Evolutionary conservation across 371 early-diverging fungal genomes (phyloP), one percentile per base, ranked within the genome.

Genomic region (Syncephalastrum racemosum): DNA sequence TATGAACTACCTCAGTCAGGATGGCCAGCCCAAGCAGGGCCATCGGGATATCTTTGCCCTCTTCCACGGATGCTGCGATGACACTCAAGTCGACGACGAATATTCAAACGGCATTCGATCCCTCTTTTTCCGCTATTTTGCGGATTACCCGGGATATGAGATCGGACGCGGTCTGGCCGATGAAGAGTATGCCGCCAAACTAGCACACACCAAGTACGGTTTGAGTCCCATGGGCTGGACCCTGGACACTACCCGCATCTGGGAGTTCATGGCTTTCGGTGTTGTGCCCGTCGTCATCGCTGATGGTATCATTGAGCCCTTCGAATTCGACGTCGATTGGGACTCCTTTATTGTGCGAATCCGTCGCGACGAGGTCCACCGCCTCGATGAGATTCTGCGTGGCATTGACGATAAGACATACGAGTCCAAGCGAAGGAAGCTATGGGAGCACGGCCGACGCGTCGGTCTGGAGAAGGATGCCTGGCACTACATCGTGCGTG

Each of bases 241-340:
- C 4, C 60, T 83, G 50, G 80, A 79, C 56, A 79, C 82, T 0
- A 79, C 79, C 0, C 70, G 82, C 20, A 64, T 82, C 22, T 82
- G 82, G 80, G 82, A 82, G 56, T 82, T 72, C 46, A 68, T 82
- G 55, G 82, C 82, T 0, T 82, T 78, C 66, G 82, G 80, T 14
- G 83, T 83, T 0, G 81, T 83, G 0, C 81, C 83, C 16, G 75
- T 80, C 0, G 75, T 83, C 12, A 76, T 80, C 65, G 78, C 81
- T 10, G 83, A 83, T 59, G 83, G 80, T 7, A 80, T 83, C 44
- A 63, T 80, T 46, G 80, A 78, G 31, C 82, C 80, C 0, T 79
- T 77, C 63, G 81, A 80, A 53, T 69, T 75, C 53, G 83, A 80
- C 65, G 69, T 83, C 1, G 83, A 83, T 51, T 83, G 83, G 83